phyloP scores from a whole-genome alignment of 2,329 filamentous ascomycete species.

The Zarea fungicola region DNA sequence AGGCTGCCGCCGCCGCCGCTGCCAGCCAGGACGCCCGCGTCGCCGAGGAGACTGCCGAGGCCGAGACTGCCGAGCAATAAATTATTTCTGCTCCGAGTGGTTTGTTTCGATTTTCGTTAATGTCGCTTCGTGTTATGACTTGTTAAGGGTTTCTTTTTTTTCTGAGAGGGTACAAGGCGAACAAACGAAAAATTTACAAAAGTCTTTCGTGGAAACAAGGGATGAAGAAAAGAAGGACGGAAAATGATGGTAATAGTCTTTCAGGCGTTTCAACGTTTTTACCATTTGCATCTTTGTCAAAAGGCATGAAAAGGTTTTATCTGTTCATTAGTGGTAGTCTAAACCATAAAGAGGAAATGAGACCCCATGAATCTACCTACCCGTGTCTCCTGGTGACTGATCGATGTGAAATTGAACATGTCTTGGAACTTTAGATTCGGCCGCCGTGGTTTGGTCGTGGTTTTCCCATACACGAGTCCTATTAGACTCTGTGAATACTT shows the following conservation, averaged over 20 bases:
- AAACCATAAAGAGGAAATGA: conserved; percentile 32
- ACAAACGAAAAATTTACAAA: background rate
- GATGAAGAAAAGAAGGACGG: background rate
- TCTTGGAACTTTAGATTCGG: too few relatives aligned
- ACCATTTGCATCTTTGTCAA: conserved; percentile 36
- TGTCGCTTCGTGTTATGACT: conserved; percentile 9
- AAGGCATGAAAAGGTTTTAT: conserved; percentile 34
- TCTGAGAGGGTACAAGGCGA: conserved; percentile 13
- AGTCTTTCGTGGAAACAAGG: background rate
- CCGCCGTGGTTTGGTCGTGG: too few relatives aligned
- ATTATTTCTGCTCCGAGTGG: conserved; percentile 10
- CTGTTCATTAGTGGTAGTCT: conserved; percentile 34
- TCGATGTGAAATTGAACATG: too few relatives aligned
- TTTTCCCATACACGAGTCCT: too few relatives aligned
- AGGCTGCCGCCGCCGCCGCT: conserved; percentile 63
- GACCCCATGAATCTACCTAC: conserved; percentile 23
- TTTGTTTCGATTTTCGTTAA: background rate
- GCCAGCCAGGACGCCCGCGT: conserved; percentile 57
- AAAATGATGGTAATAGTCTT: conserved; percentile 28
- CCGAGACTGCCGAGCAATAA: conserved; percentile 41
- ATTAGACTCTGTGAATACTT: too few relatives aligned
- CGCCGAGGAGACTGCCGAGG: conserved; percentile 56
- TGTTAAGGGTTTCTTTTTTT: conserved; percentile 7
- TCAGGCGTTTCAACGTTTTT: conserved; percentile 33
- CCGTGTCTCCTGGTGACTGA: background rate